Base-by-base conservation (phyloP, 495 filamentous ascomycete genomes). In the Penicillium longicatenatum region DNA sequence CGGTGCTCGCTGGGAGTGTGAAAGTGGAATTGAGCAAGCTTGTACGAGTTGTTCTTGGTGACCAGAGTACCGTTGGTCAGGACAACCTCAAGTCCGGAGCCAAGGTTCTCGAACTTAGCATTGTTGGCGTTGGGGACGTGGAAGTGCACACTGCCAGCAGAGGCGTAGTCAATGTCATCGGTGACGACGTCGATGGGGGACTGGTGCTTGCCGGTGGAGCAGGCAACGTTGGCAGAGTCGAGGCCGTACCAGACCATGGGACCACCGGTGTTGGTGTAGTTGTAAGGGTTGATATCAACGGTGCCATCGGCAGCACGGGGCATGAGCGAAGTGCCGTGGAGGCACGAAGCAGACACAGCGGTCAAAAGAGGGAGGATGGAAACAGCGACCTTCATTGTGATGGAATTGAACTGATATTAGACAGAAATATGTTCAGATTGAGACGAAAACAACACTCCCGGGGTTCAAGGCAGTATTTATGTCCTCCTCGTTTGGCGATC, bases 1-100 rank as follows among this genome's bases (percentile, higher is more conserved):
- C 76, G 77, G 64, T 89, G 87, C 73, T 90, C 87, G 64, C 79
- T 81, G 7, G 87, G 86, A 12, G 86, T 82, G 63, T 90, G 86
- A 69, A 89, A 85, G 66, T 90, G 86, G 73, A 88, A 89, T 61
- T 90, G 86, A 37, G 77, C 68, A 19, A 90, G 75, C 4, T 67
- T 67, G 59, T 82, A 89, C 2, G 68, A 67, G 52, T 67, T 74
- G 31, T 70, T 78, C 12, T 66, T 73, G 49, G 84, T 68, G 19
- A 53, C 55, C 9, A 73, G 66, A 9, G 70, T 68, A 11, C 73
- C 74, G 43, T 74, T 72, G 24, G 69, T 74, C 16, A 84, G 64
- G 46, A 79, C 72, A 42, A 84, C 78, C 75, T 88, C 80, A 37
- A 88, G 71, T 0, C 79, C 83, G n/a, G 79, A 76, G 43, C 83